Conservation (phyloP, 1,284 basidiomycete genomes). For the Naganishia sp. region DNA sequence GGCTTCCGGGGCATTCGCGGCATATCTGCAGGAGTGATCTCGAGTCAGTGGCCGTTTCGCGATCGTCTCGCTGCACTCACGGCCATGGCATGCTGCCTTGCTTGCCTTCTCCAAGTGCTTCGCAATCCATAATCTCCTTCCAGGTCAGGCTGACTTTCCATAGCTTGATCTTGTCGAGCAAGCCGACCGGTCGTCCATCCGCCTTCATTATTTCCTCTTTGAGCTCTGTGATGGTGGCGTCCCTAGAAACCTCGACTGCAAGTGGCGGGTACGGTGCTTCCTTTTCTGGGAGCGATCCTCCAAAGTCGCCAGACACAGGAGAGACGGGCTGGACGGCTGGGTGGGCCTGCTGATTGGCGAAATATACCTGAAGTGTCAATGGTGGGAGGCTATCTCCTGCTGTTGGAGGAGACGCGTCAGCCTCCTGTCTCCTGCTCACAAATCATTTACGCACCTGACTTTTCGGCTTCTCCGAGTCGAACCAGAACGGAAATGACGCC, state of each 20-base stretch:
- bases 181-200: slow-evolving; percentile 37
- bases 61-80: slow-evolving; percentile 35
- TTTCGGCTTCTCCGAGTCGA: slow-evolving; percentile 35
- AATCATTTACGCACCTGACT: slow-evolving; percentile 7
- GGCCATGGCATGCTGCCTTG: slow-evolving; percentile 51
- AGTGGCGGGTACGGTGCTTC: slow-evolving; percentile 35
- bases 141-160: slow-evolving; percentile 51
- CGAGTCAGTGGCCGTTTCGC: neutral
- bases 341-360: slow-evolving; percentile 35
- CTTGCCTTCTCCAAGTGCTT: slow-evolving; percentile 44
- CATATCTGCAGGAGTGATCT: slow-evolving; percentile 37
- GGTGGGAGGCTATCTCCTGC: slow-evolving; percentile 35
- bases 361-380: slow-evolving; percentile 42
- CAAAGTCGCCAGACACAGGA: slow-evolving; percentile 1
- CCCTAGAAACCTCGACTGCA: slow-evolving; percentile 42
- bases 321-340: slow-evolving; percentile 4
- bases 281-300: neutral
- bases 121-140: slow-evolving; percentile 47
- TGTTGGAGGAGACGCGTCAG: neutral
- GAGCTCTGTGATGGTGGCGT: slow-evolving; percentile 43
- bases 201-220: slow-evolving; percentile 41
- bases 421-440: neutral
- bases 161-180: slow-evolving; percentile 39
- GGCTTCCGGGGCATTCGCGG: slow-evolving; percentile 43
- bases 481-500: slow-evolving; percentile 44